Conservation (phyloP, 225 moss, liverwort and hornwort genomes). For the Neckera pumila region DNA sequence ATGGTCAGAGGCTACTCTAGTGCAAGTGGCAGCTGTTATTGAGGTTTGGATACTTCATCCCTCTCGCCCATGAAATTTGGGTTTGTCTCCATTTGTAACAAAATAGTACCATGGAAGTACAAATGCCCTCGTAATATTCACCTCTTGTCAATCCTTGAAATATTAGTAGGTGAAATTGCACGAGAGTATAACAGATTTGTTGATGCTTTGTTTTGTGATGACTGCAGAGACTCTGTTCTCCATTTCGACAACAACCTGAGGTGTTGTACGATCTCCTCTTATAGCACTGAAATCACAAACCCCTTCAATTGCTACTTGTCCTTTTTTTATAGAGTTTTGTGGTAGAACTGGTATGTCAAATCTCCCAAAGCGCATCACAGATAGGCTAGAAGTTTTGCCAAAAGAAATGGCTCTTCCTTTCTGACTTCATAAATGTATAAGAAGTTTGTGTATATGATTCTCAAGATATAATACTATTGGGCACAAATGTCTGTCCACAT, state of each 20-base stretch:
- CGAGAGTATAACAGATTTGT: neutral
- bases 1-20: conserved; percentile 86
- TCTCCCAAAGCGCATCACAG: neutral
- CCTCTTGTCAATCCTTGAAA: neutral
- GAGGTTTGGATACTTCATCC: conserved; percentile 36
- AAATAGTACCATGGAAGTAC: neutral
- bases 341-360: neutral
- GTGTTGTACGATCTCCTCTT: conserved; percentile 59
- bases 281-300: neutral
- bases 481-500: neutral
- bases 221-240: conserved; percentile 57
- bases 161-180: neutral
- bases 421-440: neutral
- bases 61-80: neutral
- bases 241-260: conserved; percentile 51
- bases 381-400: neutral
- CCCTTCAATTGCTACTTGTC: neutral
- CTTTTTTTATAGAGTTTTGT: neutral
- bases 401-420: neutral
- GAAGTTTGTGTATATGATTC: neutral
- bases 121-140: neutral
- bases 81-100: neutral
- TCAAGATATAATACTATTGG: neutral
- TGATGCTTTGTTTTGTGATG: neutral
- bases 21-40: conserved; percentile 68